A percentile compares a stretch with the other conserved stretches of the same genome.
These are phyloP conservation scores for Rhizopogon sp. DNA, from an alignment of 768 basidiomycete genomes.

Conservation along the genomic window DNA sequence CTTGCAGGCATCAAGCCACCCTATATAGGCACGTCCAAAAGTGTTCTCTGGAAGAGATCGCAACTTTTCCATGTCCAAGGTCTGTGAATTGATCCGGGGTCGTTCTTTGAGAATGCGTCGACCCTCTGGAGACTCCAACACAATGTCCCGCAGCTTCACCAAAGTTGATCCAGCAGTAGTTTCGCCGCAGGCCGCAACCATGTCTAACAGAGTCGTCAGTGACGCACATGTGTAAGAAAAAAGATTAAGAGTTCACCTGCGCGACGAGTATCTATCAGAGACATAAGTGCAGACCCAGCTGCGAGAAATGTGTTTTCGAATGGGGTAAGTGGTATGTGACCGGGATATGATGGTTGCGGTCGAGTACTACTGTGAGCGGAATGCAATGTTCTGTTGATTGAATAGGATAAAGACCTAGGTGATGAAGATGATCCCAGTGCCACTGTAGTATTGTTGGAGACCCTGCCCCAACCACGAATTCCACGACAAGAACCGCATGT, in stretches of 20 bases:
- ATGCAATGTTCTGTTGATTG: constrained; percentile 3
- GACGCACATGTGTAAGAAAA: background rate
- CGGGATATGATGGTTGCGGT: constrained; percentile 55
- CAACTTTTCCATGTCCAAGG: constrained; percentile 68
- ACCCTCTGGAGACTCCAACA: constrained; percentile 80
- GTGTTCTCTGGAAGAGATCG: constrained; percentile 69
- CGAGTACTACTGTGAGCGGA: constrained; percentile 8
- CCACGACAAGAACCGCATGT: background rate
- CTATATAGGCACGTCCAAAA: constrained; percentile 81
- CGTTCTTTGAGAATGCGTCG: constrained; percentile 77
- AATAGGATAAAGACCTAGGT: background rate
- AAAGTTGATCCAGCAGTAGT: constrained; percentile 82
- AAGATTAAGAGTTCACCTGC: constrained; percentile 49
- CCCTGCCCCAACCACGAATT: background rate
- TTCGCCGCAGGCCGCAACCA: constrained; percentile 93
- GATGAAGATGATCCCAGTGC: background rate
- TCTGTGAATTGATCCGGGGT: constrained; percentile 74
- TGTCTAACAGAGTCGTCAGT: constrained; percentile 51
- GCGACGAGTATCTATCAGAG: constrained; percentile 74
- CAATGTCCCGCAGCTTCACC: constrained; percentile 66
- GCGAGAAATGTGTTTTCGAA: constrained; percentile 86
- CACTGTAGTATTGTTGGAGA: background rate
- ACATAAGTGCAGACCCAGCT: constrained; percentile 79
- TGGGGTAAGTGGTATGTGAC: constrained; percentile 75
- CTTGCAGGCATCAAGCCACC: constrained; percentile 84